Evolutionary conservation across 2,329 filamentous ascomycete genomes (phyloP), one percentile per base, ranked within the genome.

Genomic region (Epichloe hybrida): DNA sequence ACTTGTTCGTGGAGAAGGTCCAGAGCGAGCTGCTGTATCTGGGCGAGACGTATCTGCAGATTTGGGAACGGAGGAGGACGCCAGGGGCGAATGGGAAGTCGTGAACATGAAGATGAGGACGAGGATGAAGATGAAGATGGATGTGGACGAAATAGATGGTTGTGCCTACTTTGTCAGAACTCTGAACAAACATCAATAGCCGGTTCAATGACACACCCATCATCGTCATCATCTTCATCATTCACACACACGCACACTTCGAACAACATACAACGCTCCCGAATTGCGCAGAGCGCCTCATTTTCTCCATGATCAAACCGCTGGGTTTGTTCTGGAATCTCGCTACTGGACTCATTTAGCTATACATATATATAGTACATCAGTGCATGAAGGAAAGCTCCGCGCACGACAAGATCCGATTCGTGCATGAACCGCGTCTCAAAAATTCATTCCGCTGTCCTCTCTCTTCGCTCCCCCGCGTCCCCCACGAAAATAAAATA

Each of bases 1-100:
- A 98, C 70, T 65, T 98, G 57, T 96, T 85, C 64, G 91, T 98
- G 6, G 87, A 96, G 64, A 83, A 84, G 67, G 86, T 93, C 20
- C 85, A 91, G 67, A 86, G 80, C 55, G 91, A 98, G 72, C 77
- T 95, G 59, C 66, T 98, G 57, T 95, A 95, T 62, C 84, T 94
- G 0, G 88, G 91, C 49, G 93, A 98, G 75, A 86, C 86, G 51
- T 97, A 97, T 72, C 69, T 97, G 52, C 94, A 97, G 78, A 81
- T 98, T 43, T 97, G 93, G 93, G 93, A 97, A 72, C 76, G 86
- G 66, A 79, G 89, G 67, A 83, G 79, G 62, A 47, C 23, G 11
- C 31, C 37, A n/a, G 13, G 23, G 21, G 20, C 5, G 44, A 20
- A 35, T 23, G 17, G 44, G 27, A 46, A 37, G 44, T 15, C 23